These are phyloP conservation scores for Thymus mandschuricus DNA, from an alignment of 257 asterid genomes.

Conservation along the genomic window DNA sequence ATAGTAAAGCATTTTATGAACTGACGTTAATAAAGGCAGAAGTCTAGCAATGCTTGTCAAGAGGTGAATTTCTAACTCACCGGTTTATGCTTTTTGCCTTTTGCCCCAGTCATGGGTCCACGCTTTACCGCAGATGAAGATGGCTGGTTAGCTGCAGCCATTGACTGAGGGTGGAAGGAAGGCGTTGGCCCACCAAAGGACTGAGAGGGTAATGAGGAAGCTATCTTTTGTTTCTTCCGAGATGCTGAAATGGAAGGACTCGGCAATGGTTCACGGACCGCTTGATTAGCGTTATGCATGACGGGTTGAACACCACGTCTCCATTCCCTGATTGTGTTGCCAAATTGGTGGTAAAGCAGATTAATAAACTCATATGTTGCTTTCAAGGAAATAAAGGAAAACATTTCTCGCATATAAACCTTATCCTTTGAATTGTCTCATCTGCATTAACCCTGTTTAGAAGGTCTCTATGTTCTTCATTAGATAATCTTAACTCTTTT, in stretches of 20 bases:
- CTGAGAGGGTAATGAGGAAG: conserved; percentile 60
- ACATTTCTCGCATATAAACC: conserved; percentile 39
- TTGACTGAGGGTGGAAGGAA: conserved; percentile 55
- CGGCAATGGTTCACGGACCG: conserved; percentile 59
- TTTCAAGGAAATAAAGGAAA: conserved; percentile 27
- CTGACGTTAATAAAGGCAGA: conserved; percentile 18
- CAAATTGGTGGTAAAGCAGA: conserved; percentile 26
- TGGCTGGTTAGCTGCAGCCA: conserved; percentile 61
- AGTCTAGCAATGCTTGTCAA: conserved; percentile 23
- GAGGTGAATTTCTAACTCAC: conserved; percentile 49
- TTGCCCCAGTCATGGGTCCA: conserved; percentile 57
- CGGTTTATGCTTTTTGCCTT: conserved; percentile 67
- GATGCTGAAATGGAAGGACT: conserved; percentile 76
- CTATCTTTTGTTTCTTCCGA: conserved; percentile 63
- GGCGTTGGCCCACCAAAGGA: conserved; percentile 74
- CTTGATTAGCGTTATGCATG: conserved; percentile 54
- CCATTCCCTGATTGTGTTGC: conserved; percentile 62
- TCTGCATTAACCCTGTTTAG: conserved; percentile 73
- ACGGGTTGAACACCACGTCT: conserved; percentile 61
- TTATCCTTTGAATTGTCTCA: conserved; percentile 73
- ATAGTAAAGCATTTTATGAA: conserved; percentile 28
- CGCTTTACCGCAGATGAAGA: conserved; percentile 68
- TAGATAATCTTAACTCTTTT: conserved; percentile 74
- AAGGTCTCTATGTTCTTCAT: conserved; percentile 86
- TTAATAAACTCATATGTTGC: neutral